Percentiles rank a stretch among this genome's conserved stretches.
phyloP scores from a whole-genome alignment of 805 yeast genomes.

The Barnettozyma californica region DNA sequence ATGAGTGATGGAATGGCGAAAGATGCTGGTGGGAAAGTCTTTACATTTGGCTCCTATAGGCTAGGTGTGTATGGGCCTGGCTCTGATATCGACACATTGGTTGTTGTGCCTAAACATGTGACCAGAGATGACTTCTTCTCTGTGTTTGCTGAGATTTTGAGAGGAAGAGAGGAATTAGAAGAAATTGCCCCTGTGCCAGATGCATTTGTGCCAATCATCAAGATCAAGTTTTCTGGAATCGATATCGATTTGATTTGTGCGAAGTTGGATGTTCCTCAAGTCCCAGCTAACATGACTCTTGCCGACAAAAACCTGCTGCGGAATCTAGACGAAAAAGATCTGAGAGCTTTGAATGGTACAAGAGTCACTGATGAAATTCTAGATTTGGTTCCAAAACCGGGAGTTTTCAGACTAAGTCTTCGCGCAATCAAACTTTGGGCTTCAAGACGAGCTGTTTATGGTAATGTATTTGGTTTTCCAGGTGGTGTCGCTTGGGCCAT shows the following conservation, averaged over 20 bases:
- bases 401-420: conserved; percentile 86
- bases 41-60: conserved; percentile 91
- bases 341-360: conserved; percentile 90
- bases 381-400: conserved; percentile 84
- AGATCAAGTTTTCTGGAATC: conserved; percentile 83
- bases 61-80: conserved; percentile 98
- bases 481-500: conserved; percentile 99
- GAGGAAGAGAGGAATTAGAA: conserved; percentile 74
- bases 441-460: conserved; percentile 88
- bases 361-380: conserved; percentile 95
- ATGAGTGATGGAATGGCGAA: conserved; percentile 97
- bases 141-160: conserved; percentile 66
- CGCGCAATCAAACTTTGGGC: conserved; percentile 97
- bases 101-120: conserved; percentile 97
- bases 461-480: conserved; percentile 93
- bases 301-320: conserved; percentile 80
- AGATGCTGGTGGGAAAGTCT: conserved; percentile 98
- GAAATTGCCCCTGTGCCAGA: conserved; percentile 93
- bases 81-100: conserved; percentile 91
- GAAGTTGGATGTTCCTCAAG: conserved; percentile 72
- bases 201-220: conserved; percentile 96
- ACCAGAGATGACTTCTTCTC: conserved; percentile 84
- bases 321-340: conserved; percentile 86
- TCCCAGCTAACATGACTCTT: conserved; percentile 68
- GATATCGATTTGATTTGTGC: conserved; percentile 90